Base-by-base conservation (phyloP, 495 filamentous ascomycete species). In the Penicillium alfredii region DNA sequence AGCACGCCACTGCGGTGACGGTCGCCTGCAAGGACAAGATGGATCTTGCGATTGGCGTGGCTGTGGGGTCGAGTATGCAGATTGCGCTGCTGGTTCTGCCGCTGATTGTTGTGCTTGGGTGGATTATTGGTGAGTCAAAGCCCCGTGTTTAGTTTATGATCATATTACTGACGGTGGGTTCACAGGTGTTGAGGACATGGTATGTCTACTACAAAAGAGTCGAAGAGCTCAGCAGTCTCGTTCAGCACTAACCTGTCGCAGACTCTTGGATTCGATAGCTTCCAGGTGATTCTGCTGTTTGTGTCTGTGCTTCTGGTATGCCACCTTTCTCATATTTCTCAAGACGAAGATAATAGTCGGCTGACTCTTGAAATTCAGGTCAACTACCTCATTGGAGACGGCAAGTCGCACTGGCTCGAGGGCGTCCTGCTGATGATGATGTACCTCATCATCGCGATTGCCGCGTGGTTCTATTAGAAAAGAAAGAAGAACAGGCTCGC, bases 21-120 rank as follows among this genome's bases (percentile, higher is more conserved):
- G 86, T 89, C 4, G 86, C 86, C 1, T 71, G 77, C 56, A 93
- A 92, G 69, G 86, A 90, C 58, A 93, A 92, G 57, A 92, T 92
- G 86, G 86, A 92, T 52, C 63, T 90, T 11, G 78, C 84, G 8
- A 89, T 90, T 42, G 85, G 86, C 16, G 86, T 93, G 8, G 84
- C 84, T 4, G 78, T 93, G 8, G 86, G 86, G 33, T 86, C 81
- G 16, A 83, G 77, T 42, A 89, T 93, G 83, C 86, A 93, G 67
- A 85, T 93, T 61, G 80, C 86, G 0, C 63, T 93, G 14, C 71
- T 90, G 43, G 71, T 90, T 28, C 77, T 92, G 44, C 86, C 86
- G 0, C 61, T 92, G 29, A 70, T 83, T 42, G 77, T 90, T 12
- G 74, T 92, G 17, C 73, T 92, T 35, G 86, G 86, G 8, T 93